These are phyloP conservation scores for Deinandra increscens DNA, from an alignment of 129 eudicot species.

Conservation along the genomic window DNA sequence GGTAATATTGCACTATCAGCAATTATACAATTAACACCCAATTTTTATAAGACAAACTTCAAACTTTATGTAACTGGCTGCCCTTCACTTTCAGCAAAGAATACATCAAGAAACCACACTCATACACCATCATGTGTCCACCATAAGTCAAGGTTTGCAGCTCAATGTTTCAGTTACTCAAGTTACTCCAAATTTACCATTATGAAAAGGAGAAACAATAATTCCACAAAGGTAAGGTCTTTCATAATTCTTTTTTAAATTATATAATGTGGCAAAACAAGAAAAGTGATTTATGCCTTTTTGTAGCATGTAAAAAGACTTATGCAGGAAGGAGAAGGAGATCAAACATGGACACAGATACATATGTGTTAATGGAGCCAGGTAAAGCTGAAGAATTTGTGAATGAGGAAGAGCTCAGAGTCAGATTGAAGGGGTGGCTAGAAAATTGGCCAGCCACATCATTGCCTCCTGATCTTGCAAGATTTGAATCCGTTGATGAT, in stretches of 20 bases:
- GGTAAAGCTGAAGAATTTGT: conserved; percentile 80
- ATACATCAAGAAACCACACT: conserved; percentile 7
- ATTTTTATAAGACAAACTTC: neutral
- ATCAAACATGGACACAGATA: conserved; percentile 53
- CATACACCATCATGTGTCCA: conserved; percentile 9
- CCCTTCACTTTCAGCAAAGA: conserved; percentile 19
- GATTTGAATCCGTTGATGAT: conserved; percentile 68
- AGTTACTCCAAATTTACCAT: conserved; percentile 14
- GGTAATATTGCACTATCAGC: conserved; percentile 9
- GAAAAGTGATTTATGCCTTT: conserved; percentile 15
- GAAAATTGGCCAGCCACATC: conserved; percentile 76
- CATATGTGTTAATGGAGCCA: conserved; percentile 81
- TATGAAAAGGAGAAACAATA: conserved; percentile 16
- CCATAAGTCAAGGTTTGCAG: conserved; percentile 12
- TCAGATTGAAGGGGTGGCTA: conserved; percentile 64
- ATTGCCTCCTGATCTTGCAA: conserved; percentile 86
- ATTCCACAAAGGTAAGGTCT: conserved; percentile 36
- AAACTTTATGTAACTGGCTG: neutral
- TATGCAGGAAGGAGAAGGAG: conserved; percentile 71
- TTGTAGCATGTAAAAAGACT: conserved; percentile 29
- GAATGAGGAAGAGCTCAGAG: conserved; percentile 70
- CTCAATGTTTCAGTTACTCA: conserved; percentile 29
- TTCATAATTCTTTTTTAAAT: neutral
- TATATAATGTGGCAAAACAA: neutral
- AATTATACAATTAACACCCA: neutral